Conservation (phyloP, 208 protist species). For the Phytomonas sp. region DNA sequence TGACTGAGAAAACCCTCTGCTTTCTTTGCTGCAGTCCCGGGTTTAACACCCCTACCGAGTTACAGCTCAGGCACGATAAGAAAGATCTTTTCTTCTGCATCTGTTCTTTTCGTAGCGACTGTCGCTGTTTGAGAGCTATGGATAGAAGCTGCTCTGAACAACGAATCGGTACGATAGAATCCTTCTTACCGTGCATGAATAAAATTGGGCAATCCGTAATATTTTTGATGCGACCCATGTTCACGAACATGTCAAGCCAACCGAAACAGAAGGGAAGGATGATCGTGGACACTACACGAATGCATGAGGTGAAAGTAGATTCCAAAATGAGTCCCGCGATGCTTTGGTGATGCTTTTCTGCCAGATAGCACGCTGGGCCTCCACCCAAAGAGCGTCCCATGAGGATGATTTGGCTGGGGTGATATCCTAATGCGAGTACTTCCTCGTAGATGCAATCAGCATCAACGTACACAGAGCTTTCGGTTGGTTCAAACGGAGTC, state of each 20-base stretch:
- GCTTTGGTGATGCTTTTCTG: constrained; percentile 44
- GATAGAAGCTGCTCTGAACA: constrained; percentile 37
- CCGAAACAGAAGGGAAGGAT: constrained; percentile 18
- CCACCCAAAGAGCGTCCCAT: constrained; percentile 75
- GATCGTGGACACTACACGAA: constrained; percentile 28
- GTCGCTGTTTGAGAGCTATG: constrained; percentile 9
- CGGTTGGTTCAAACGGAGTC: constrained; percentile 6
- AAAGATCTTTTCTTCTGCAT: not conserved
- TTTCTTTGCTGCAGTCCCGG: not conserved
- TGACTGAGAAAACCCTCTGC: not conserved
- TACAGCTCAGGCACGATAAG: constrained; percentile 3
- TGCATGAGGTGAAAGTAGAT: constrained; percentile 65
- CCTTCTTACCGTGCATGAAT: constrained; percentile 55
- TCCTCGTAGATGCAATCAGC: constrained; percentile 59
- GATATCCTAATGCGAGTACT: constrained; percentile 28
- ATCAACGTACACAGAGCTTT: constrained; percentile 54
- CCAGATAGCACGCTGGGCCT: constrained; percentile 65
- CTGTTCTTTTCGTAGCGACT: not conserved
- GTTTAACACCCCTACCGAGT: not conserved
- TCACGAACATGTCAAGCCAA: constrained; percentile 45
- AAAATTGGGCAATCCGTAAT: constrained; percentile 49
- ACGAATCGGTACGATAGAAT: constrained; percentile 44
- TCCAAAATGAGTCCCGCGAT: constrained; percentile 56
- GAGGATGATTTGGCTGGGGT: constrained; percentile 32
- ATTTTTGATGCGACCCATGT: constrained; percentile 32